Percentiles rank a stretch among this genome's conserved stretches.
phyloP scores from a whole-genome alignment of 495 filamentous ascomycete species.

The Bacidia rubella region DNA sequence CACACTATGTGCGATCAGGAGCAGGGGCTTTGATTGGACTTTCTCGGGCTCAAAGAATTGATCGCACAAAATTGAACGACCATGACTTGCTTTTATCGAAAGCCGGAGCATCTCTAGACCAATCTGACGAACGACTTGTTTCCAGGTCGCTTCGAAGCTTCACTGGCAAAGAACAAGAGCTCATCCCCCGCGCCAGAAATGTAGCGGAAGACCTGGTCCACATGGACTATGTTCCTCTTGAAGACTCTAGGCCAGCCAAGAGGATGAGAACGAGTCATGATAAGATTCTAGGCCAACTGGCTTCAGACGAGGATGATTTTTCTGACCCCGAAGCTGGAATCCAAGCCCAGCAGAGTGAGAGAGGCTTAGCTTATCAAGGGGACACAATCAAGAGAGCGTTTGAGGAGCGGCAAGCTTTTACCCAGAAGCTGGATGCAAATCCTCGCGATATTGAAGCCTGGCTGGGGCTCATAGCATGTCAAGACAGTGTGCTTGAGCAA shows the following conservation, averaged over 20 bases:
- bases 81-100: background rate
- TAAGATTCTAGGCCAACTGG: too few species aligned
- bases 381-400: background rate
- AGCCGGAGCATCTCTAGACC: background rate
- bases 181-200: background rate
- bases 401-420: background rate
- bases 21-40: conserved; percentile 46
- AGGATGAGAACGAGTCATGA: background rate
- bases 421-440: conserved; percentile 36
- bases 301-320: too few species aligned
- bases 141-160: background rate
- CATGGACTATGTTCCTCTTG: background rate
- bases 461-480: conserved; percentile 63
- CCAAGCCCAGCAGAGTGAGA: too few species aligned
- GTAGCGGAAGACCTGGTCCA: background rate
- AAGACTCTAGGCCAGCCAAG: background rate
- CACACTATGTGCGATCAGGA: conserved; percentile 45
- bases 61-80: conserved; percentile 32
- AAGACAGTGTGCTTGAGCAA: conserved; percentile 45
- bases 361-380: too few species aligned
- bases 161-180: background rate
- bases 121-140: background rate
- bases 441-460: conserved; percentile 59
- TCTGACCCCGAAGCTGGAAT: too few species aligned
- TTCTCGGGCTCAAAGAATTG: conserved; percentile 33